Evolutionary conservation across 345 rosid species (phyloP).

Genomic region (Litchi chinensis): DNA sequence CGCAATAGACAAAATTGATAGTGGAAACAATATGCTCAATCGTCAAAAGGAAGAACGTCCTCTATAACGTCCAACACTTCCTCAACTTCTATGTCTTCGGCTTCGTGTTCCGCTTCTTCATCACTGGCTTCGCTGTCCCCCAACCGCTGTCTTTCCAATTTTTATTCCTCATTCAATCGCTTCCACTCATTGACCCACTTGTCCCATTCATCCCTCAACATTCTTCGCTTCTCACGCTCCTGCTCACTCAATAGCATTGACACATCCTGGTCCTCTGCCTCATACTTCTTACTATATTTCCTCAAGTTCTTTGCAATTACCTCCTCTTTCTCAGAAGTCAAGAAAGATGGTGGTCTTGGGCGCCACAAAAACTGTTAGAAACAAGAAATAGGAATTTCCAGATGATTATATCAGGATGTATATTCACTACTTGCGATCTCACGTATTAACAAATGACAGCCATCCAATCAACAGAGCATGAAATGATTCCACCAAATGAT

Average conservation of each 20-base stretch:
- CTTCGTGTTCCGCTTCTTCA: constrained; percentile 89
- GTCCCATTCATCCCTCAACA: constrained; percentile 91
- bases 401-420: not conserved
- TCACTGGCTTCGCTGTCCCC: constrained; percentile 87
- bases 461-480: not conserved
- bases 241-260: constrained; percentile 80
- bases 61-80: constrained; percentile 62
- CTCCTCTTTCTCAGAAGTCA: constrained; percentile 84
- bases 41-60: constrained; percentile 30
- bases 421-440: not conserved
- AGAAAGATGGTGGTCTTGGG: constrained; percentile 84
- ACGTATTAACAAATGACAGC: not conserved
- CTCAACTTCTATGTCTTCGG: constrained; percentile 75
- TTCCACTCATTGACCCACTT: constrained; percentile 79
- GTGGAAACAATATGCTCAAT: too few species aligned
- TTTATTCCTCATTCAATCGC: constrained; percentile 63
- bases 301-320: constrained; percentile 88
- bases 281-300: constrained; percentile 91
- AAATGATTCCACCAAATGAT: not conserved
- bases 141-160: constrained; percentile 57
- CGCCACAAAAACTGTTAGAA: constrained; percentile 73
- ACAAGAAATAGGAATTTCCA: not conserved
- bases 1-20: too few species aligned
- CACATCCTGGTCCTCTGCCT: constrained; percentile 93
- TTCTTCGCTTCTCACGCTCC: constrained; percentile 80